Percentiles rank a stretch among this genome's conserved stretches.
Conservation (phyloP, 2,329 filamentous ascomycete genomes). For the Dryadomyces quercus-mongolicae region DNA sequence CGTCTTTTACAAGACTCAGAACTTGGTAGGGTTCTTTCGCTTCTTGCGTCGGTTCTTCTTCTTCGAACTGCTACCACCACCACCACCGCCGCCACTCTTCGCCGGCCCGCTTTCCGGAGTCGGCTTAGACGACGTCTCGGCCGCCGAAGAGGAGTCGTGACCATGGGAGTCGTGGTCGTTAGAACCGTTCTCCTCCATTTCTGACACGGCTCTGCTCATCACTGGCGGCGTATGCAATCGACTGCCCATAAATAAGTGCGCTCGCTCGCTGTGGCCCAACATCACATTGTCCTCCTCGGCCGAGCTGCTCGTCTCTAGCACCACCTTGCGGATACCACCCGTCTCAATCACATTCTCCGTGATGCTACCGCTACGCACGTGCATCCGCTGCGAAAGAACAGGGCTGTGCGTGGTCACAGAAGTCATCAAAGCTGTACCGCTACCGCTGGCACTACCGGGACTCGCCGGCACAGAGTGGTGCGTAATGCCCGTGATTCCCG, state of each 20-base stretch:
- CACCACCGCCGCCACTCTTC: not conserved
- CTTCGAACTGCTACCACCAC: constrained; percentile 14
- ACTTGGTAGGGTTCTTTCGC: constrained; percentile 19
- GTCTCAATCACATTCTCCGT: constrained; percentile 68
- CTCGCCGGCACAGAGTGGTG: not conserved
- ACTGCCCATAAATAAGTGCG: not conserved
- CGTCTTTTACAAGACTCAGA: not conserved
- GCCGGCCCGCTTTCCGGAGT: not conserved
- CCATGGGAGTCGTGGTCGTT: not conserved
- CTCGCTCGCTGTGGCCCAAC: not conserved
- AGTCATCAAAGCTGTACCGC: not conserved
- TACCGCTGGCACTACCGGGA: not conserved
- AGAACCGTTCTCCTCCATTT: constrained; percentile 6
- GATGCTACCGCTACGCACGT: constrained; percentile 60
- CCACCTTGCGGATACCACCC: constrained; percentile 62
- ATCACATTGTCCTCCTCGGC: constrained; percentile 23
- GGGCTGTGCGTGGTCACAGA: constrained; percentile 8
- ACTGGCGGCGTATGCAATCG: constrained; percentile 1
- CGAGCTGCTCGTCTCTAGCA: constrained; percentile 36
- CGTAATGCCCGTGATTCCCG: not conserved
- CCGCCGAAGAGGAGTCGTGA: not conserved
- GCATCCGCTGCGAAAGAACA: constrained; percentile 19
- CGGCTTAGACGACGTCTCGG: constrained; percentile 1
- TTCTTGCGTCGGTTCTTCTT: constrained; percentile 27
- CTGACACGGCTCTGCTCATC: not conserved